These are phyloP conservation scores for Cladosporium oxysporum DNA, from an alignment of 2,329 filamentous ascomycete genomes.

Conservation along the genomic window DNA sequence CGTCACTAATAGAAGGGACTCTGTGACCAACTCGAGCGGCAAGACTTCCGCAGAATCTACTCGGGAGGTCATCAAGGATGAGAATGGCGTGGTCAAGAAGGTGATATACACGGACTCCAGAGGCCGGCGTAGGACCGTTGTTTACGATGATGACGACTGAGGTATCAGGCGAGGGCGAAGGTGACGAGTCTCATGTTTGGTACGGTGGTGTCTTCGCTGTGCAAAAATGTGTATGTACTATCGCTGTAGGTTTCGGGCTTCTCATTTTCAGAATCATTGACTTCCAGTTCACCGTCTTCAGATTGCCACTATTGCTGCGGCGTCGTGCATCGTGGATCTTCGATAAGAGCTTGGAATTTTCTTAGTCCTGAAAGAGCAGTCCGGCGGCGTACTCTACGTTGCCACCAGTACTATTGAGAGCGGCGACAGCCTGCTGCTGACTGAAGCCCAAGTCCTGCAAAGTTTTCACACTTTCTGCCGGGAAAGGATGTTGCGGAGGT, in stretches of 20 bases:
- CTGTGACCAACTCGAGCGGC: background rate
- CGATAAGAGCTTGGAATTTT: background rate
- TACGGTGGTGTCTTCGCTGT: background rate
- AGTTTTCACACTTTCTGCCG: conserved; percentile 44
- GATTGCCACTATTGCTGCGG: background rate
- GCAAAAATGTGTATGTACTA: background rate
- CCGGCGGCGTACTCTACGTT: conserved; percentile 53
- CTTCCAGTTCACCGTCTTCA: background rate
- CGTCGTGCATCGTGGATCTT: background rate
- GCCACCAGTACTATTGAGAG: conserved; percentile 51
- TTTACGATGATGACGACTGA: conserved; percentile 15
- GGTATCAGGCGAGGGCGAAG: background rate
- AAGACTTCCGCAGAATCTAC: background rate
- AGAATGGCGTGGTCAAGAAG: background rate
- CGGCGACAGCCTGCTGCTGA: conserved; percentile 48
- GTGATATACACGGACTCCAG: conserved; percentile 15
- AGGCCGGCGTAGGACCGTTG: conserved; percentile 11
- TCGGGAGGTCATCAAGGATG: background rate
- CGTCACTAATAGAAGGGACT: background rate
- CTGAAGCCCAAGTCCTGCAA: conserved; percentile 50
- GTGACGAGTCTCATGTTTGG: background rate
- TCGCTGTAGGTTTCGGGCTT: background rate
- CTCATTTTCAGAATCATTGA: too few relatives aligned
- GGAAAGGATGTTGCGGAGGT: conserved; percentile 41
- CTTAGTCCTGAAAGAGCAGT: conserved; percentile 47